phyloP scores from a whole-genome alignment of 1,284 basidiomycete genomes.

The Microbotryomycetes sp. region DNA sequence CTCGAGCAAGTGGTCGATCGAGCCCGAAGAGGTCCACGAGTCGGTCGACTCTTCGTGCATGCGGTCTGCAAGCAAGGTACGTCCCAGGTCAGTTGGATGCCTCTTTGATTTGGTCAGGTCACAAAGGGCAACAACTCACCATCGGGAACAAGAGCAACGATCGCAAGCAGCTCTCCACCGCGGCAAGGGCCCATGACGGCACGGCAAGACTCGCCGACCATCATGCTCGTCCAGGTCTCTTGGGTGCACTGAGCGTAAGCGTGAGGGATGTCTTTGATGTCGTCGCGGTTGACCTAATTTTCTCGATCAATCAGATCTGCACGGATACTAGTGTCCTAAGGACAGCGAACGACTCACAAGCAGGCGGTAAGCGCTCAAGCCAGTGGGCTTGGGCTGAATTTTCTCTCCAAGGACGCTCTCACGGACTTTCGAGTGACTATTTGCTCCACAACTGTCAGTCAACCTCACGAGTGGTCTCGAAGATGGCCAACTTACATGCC shows the following conservation, averaged over 20 bases:
- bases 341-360: slow-evolving; percentile 37
- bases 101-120: too few species aligned
- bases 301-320: too few species aligned
- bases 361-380: slow-evolving; percentile 42
- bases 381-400: slow-evolving; percentile 38
- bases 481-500: slow-evolving; percentile 35
- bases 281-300: background rate
- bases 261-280: background rate
- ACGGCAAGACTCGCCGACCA: slow-evolving; percentile 8
- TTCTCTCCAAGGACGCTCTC: slow-evolving; percentile 33
- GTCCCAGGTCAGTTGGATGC: too few species aligned
- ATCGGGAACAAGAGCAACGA: slow-evolving; percentile 31
- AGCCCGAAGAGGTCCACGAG: slow-evolving; percentile 35
- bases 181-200: slow-evolving; percentile 33
- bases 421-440: slow-evolving; percentile 32
- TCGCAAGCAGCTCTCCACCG: slow-evolving; percentile 30
- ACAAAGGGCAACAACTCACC: too few species aligned
- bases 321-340: too few species aligned
- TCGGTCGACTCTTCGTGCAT: slow-evolving; percentile 35
- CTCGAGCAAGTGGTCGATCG: slow-evolving; percentile 28
- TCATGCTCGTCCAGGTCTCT: background rate
- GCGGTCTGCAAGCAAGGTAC: slow-evolving; percentile 29
- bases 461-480: background rate
- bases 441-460: background rate
- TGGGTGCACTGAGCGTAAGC: background rate